Evolutionary conservation across 2,329 filamentous ascomycete genomes (phyloP).

Genomic region (Hypoxylon sp.): DNA sequence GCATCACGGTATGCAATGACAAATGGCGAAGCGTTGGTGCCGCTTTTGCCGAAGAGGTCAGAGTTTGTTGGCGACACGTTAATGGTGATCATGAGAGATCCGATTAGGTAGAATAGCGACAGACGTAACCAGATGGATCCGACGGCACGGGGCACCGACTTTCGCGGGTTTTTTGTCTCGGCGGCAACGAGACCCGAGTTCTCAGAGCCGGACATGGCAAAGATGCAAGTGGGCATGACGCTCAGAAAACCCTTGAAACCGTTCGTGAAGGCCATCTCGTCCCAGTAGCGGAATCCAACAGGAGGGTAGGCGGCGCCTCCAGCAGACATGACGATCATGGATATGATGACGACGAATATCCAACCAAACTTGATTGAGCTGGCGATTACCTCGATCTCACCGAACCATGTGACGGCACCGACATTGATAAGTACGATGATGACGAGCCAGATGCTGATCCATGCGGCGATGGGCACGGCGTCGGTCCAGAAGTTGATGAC

Average conservation of each 20-base stretch:
- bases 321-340: constrained; percentile 53
- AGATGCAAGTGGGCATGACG: constrained; percentile 57
- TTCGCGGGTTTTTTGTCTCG: constrained; percentile 53
- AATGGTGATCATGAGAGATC: constrained; percentile 54
- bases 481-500: constrained; percentile 55
- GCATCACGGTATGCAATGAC: constrained; percentile 54
- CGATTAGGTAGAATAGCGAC: constrained; percentile 55
- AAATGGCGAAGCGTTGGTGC: constrained; percentile 55
- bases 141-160: constrained; percentile 54
- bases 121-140: constrained; percentile 56
- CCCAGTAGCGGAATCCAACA: constrained; percentile 57
- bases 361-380: constrained; percentile 56
- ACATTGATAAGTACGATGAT: constrained; percentile 52
- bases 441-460: constrained; percentile 54
- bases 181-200: constrained; percentile 53
- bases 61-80: constrained; percentile 51
- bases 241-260: constrained; percentile 61
- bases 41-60: constrained; percentile 51
- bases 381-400: constrained; percentile 54
- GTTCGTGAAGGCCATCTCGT: constrained; percentile 51
- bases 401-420: constrained; percentile 53
- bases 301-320: constrained; percentile 50
- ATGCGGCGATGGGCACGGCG: constrained; percentile 52
- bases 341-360: constrained; percentile 58
- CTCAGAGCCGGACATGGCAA: constrained; percentile 61